Evolutionary conservation across 179 eudicot genomes (phyloP).

Genomic region (Beta lomatogona): DNA sequence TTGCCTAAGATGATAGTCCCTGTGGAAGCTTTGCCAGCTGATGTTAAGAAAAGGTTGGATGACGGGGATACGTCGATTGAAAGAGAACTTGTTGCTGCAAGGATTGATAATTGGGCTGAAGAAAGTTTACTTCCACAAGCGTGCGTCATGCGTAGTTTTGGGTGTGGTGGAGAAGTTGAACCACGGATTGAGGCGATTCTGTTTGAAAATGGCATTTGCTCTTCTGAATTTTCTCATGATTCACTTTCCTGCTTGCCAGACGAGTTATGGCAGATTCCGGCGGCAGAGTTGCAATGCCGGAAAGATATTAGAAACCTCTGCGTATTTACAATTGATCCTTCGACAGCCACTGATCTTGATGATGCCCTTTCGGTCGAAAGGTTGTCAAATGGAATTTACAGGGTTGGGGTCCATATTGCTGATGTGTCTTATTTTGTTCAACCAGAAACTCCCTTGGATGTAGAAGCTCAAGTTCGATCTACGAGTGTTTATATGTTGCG

Average conservation of each 20-base stretch:
- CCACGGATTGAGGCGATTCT: constrained; percentile 79
- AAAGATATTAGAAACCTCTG: constrained; percentile 80
- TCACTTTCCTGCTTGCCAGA: constrained; percentile 68
- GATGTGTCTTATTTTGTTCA: constrained; percentile 89
- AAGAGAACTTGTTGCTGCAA: constrained; percentile 77
- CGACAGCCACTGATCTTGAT: constrained; percentile 88
- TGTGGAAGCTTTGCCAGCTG: constrained; percentile 54
- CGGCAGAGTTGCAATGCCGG: constrained; percentile 49
- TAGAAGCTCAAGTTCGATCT: constrained; percentile 72
- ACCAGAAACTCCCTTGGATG: constrained; percentile 75
- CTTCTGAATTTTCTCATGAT: constrained; percentile 65
- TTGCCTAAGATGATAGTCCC: constrained; percentile 78
- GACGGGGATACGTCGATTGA: constrained; percentile 62
- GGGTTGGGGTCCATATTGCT: constrained; percentile 93
- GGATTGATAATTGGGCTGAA: constrained; percentile 66
- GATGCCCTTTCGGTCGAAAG: constrained; percentile 88
- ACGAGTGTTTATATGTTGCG: constrained; percentile 75
- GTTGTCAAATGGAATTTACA: constrained; percentile 46
- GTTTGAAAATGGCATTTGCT: constrained; percentile 58
- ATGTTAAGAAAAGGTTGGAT: constrained; percentile 63
- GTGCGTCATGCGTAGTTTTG: constrained; percentile 54
- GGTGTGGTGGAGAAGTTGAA: constrained; percentile 80
- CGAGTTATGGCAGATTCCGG: constrained; percentile 64
- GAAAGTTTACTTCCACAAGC: constrained; percentile 68
- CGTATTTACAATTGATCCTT: constrained; percentile 87